These are phyloP conservation scores for Plasmodium gaboni DNA, from an alignment of 169 alveolate species.

Conservation along the genomic window DNA sequence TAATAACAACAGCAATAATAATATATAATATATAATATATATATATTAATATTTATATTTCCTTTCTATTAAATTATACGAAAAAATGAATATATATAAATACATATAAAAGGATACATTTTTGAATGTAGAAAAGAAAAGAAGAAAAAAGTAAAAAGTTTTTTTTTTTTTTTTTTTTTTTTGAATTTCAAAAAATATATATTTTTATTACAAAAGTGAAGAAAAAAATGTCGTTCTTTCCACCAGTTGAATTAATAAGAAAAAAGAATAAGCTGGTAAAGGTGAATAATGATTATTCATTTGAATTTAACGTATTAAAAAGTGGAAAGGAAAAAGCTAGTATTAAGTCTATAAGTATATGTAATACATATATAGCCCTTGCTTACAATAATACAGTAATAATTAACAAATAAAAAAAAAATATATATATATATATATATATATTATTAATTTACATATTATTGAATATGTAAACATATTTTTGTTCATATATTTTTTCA, in stretches of 20 bases:
- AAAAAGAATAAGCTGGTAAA: slow-evolving; percentile 4
- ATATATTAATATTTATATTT: neutral
- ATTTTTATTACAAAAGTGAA: neutral
- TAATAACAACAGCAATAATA: no score
- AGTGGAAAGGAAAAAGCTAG: slow-evolving; percentile 16
- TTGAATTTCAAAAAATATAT: neutral
- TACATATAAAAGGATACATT: neutral
- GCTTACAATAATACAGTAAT: slow-evolving; percentile 53
- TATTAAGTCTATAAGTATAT: slow-evolving; percentile 55
- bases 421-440: neutral
- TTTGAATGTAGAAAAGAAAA: no score
- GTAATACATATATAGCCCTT: slow-evolving; percentile 44
- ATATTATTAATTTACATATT: neutral
- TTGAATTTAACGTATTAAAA: slow-evolving; percentile 41
- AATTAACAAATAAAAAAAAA: neutral
- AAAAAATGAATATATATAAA: slow-evolving; percentile 4
- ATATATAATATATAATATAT: no score
- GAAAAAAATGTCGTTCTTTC: slow-evolving; percentile 39
- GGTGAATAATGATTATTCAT: slow-evolving; percentile 13
- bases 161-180: neutral
- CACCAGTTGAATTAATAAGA: slow-evolving; percentile 19
- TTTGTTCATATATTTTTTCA: neutral
- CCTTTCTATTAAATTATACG: neutral
- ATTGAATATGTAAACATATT: neutral
- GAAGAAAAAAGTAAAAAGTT: neutral